Conservation (phyloP, 257 asterid genomes). For the Solanum ossicruentum region DNA sequence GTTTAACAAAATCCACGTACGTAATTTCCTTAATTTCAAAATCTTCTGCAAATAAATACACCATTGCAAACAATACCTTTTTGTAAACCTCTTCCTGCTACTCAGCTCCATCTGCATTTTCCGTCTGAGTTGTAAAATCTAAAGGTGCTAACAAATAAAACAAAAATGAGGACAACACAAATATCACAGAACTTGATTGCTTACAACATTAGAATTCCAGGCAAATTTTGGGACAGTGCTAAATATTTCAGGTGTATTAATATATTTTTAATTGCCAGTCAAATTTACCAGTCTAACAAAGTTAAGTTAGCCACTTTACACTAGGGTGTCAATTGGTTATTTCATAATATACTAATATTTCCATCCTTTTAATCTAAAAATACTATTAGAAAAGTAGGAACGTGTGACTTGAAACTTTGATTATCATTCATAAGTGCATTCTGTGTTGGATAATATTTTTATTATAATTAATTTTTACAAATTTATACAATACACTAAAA, state of each 20-base stretch:
- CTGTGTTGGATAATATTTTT: too few relatives aligned
- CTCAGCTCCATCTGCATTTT: constrained; percentile 48
- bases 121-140: constrained; percentile 68
- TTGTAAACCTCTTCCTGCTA: constrained; percentile 91
- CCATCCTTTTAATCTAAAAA: neutral
- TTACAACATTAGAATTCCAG: neutral
- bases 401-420: too few relatives aligned
- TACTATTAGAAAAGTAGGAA: too few relatives aligned
- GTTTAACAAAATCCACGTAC: neutral
- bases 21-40: neutral
- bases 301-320: neutral
- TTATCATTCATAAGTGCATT: too few relatives aligned
- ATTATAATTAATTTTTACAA: too few relatives aligned
- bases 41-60: neutral
- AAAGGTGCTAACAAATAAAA: constrained; percentile 31
- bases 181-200: neutral
- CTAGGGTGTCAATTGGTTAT: neutral
- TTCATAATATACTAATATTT: neutral
- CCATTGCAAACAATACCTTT: constrained; percentile 20
- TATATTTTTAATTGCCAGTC: too few relatives aligned
- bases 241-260: neutral
- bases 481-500: too few relatives aligned
- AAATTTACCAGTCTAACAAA: neutral
- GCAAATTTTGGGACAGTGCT: neutral
- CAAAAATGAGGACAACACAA: neutral